Percentiles rank a stretch among this genome's conserved stretches.
These are phyloP conservation scores for Spathaspora arborariae DNA, from an alignment of 805 yeast genomes.

Conservation along the genomic window DNA sequence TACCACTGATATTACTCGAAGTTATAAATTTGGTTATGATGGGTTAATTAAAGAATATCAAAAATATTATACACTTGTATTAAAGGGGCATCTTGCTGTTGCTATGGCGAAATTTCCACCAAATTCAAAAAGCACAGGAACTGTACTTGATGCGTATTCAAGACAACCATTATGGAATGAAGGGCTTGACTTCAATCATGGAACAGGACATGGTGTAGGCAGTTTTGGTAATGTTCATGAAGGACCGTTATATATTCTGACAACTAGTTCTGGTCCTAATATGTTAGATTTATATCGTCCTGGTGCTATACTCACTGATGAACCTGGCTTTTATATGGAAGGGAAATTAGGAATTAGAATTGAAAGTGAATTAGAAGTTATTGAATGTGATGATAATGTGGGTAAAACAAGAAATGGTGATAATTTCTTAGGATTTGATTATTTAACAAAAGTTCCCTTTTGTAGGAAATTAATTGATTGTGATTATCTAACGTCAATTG, in stretches of 20 bases:
- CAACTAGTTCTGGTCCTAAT: slow-evolving; percentile 48
- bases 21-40: slow-evolving; percentile 57
- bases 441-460: slow-evolving; percentile 41
- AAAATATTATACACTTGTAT: slow-evolving; percentile 74
- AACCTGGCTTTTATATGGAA: slow-evolving; percentile 91
- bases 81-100: slow-evolving; percentile 87
- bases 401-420: slow-evolving; percentile 31
- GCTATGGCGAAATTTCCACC: slow-evolving; percentile 74
- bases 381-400: slow-evolving; percentile 38
- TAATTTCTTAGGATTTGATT: slow-evolving; percentile 34
- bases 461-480: slow-evolving; percentile 33
- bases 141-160: slow-evolving; percentile 74
- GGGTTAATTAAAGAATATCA: slow-evolving; percentile 51
- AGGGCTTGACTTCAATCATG: slow-evolving; percentile 88
- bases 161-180: slow-evolving; percentile 77
- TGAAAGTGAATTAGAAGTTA: slow-evolving; percentile 74
- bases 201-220: slow-evolving; percentile 98
- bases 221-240: slow-evolving; percentile 89
- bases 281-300: slow-evolving; percentile 34
- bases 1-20: slow-evolving; percentile 93
- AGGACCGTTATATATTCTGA: slow-evolving; percentile 83
- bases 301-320: slow-evolving; percentile 84
- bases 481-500: slow-evolving; percentile 24
- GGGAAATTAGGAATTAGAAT: slow-evolving; percentile 88
- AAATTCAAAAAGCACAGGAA: slow-evolving; percentile 66